phyloP scores from a whole-genome alignment of 352 stramenopile species.

The Phytophthora crassamura region DNA sequence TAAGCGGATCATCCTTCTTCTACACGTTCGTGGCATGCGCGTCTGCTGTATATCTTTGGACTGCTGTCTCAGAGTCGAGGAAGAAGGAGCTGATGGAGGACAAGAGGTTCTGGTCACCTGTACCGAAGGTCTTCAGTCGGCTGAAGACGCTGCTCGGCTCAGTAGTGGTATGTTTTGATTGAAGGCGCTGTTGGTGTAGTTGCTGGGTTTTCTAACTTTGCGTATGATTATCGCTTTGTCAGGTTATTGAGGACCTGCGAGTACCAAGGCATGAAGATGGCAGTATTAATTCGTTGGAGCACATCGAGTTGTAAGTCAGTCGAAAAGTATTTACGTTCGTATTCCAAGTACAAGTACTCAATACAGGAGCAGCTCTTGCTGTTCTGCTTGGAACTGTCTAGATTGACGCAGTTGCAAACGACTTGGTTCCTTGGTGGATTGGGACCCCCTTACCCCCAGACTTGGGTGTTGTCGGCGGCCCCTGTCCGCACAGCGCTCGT shows the following conservation, averaged over 20 bases:
- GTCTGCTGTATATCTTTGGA: slow-evolving; percentile 44
- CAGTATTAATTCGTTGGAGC: slow-evolving; percentile 6
- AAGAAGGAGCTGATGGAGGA: slow-evolving; percentile 23
- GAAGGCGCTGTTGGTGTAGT: neutral
- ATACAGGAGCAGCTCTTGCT: slow-evolving; percentile 13
- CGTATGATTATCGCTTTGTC: neutral
- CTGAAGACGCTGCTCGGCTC: slow-evolving; percentile 47
- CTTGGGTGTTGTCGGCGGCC: slow-evolving; percentile 24
- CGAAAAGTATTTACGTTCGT: slow-evolving; percentile 23
- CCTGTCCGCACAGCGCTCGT: slow-evolving; percentile 80
- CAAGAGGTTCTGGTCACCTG: slow-evolving; percentile 42
- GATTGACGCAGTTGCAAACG: slow-evolving; percentile 34
- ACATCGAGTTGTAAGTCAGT: slow-evolving; percentile 27
- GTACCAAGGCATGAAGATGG: slow-evolving; percentile 3
- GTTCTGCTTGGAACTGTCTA: neutral
- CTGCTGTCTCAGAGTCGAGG: slow-evolving; percentile 12
- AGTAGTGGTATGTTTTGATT: slow-evolving; percentile 41
- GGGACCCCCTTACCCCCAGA: slow-evolving; percentile 9
- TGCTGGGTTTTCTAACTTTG: neutral
- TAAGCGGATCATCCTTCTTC: slow-evolving; percentile 39
- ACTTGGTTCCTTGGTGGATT: slow-evolving; percentile 31
- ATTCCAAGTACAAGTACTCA: slow-evolving; percentile 19
- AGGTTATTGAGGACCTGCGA: slow-evolving; percentile 54
- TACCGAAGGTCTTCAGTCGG: slow-evolving; percentile 33
- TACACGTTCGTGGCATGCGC: slow-evolving; percentile 38